phyloP scores from a whole-genome alignment of 2,329 filamentous ascomycete species.

The Sclerotinia nivalis region DNA sequence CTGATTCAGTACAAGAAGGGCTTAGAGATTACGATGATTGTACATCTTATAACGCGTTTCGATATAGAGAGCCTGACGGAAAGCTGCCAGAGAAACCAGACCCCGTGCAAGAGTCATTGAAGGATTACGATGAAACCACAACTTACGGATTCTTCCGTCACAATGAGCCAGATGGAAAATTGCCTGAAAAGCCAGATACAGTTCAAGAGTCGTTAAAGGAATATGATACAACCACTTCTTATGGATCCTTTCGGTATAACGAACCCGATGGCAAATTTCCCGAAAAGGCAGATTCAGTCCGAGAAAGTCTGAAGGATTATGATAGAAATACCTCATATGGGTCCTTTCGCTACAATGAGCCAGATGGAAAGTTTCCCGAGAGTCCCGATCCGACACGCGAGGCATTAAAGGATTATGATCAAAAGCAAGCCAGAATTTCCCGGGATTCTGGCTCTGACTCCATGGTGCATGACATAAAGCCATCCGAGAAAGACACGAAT shows the following conservation, averaged over 20 bases:
- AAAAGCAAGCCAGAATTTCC: slow-evolving; percentile 9
- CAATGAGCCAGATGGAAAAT: slow-evolving; percentile 36
- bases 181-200: slow-evolving; percentile 35
- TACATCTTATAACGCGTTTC: slow-evolving; percentile 32
- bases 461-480: not conserved
- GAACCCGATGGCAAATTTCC: slow-evolving; percentile 44
- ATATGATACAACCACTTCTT: slow-evolving; percentile 22
- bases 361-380: slow-evolving; percentile 31
- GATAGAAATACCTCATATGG: slow-evolving; percentile 38
- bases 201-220: slow-evolving; percentile 42
- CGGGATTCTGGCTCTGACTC: slow-evolving; percentile 22
- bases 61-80: slow-evolving; percentile 36
- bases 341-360: slow-evolving; percentile 34
- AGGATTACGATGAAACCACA: slow-evolving; percentile 25
- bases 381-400: slow-evolving; percentile 38
- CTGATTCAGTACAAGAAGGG: slow-evolving; percentile 42
- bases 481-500: not conserved
- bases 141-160: slow-evolving; percentile 29
- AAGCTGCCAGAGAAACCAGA: slow-evolving; percentile 33
- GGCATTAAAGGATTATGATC: slow-evolving; percentile 37
- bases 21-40: slow-evolving; percentile 33
- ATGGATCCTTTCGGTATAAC: slow-evolving; percentile 36
- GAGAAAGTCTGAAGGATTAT: slow-evolving; percentile 44
- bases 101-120: slow-evolving; percentile 43
- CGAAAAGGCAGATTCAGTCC: slow-evolving; percentile 35